Evolutionary conservation across 176 grass and related monocot genomes (phyloP), one percentile per base, ranked within the genome.

Genomic region (Carex cristatella): DNA sequence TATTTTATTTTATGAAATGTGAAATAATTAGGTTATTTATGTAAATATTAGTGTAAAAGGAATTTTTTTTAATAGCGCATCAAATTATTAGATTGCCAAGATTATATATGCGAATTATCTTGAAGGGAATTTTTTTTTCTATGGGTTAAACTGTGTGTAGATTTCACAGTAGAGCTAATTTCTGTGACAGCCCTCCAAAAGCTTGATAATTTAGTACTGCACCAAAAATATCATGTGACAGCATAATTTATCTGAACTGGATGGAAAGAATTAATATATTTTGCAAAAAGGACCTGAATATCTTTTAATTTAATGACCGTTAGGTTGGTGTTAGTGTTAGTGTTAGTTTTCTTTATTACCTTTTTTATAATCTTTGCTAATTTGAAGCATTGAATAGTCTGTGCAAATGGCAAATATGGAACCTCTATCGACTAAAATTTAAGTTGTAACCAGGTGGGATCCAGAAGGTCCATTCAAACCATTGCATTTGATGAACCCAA

Each of bases 401-500:
- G 7, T 55, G 5, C 11, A 55, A 32, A 77, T 28, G 23, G 10
- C 3, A 42, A 32, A 15, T 56, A 16, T 77, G 19, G 27, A 77
- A 77, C 7, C 5, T 77, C 11, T 77, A 14, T 56, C 4, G 32
- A 56, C 73, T 77, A 55, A 77, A 77, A 15, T n/a, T 56, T 77
- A 32, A 55, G 12, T 56, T 77, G 49, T 89, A 58, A 85, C 81
- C 79, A 98, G 95, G 95, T 98, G 95, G 95, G 95, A 98, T 71
- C 85, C 83, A 27, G 38, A 93, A 66, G 95, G 93, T 30, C 95
- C 95, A 84, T 98, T 98, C 83, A 95, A 98, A 83, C 93, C 95
- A 68, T 90, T 98, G 85, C 95, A 98, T 82, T 81, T 86, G 75
- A 94, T 98, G 88, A 98, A 98, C 89, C 95, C 95, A 15, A 94